Conservation (phyloP, 192 early-diverging fungal genomes). For the Coemansia biformis region DNA sequence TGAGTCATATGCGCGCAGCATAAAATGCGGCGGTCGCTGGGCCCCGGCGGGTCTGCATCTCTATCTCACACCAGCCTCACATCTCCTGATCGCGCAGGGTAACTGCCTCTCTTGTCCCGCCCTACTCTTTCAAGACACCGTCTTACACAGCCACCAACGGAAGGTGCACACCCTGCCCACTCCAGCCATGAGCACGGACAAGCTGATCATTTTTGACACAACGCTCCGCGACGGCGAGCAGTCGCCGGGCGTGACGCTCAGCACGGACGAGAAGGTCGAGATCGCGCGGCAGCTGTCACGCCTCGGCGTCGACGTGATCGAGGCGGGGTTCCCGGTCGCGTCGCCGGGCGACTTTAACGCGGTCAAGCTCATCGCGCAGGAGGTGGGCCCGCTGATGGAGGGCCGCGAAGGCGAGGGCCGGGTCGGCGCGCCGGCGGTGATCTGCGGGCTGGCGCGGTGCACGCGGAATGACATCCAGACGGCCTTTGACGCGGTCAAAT, state of each 20-base stretch:
- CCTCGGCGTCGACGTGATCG: conserved; percentile 92
- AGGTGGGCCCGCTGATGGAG: conserved; percentile 81
- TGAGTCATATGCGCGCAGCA: no score
- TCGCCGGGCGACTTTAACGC: conserved; percentile 94
- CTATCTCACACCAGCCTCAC: background rate
- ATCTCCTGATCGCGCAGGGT: no score
- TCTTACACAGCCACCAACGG: no score
- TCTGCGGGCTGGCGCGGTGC: conserved; percentile 85
- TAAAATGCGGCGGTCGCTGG: no score
- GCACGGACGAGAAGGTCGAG: conserved; percentile 86
- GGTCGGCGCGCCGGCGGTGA: conserved; percentile 67
- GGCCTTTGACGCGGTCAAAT: conserved; percentile 81
- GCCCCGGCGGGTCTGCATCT: no score
- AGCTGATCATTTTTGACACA: conserved; percentile 93
- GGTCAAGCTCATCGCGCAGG: conserved; percentile 86
- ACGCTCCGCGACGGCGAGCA: conserved; percentile 97
- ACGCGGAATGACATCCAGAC: conserved; percentile 80
- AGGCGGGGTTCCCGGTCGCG: conserved; percentile 94
- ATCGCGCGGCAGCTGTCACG: conserved; percentile 90
- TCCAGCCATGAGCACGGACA: conserved; percentile 23
- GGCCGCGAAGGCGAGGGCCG: conserved; percentile 67
- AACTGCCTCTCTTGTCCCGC: no score
- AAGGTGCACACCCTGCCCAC: conserved; percentile 13
- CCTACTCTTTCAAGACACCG: no score
- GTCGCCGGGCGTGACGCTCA: conserved; percentile 95